Base-by-base conservation (phyloP, 192 early-diverging fungal species). In the Chytriomyces hyalinus region DNA sequence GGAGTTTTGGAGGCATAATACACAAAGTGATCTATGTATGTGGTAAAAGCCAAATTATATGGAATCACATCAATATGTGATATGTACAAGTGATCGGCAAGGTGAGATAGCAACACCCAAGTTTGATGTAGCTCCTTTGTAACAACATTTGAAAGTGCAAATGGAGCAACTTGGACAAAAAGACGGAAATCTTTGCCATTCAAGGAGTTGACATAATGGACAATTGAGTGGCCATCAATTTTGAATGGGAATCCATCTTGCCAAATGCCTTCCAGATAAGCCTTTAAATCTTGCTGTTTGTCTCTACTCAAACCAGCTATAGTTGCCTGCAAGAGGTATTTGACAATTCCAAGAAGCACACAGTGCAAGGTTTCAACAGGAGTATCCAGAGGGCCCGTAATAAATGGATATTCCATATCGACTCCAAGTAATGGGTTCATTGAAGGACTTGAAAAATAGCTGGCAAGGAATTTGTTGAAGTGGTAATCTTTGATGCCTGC, bases 161-260 rank as follows among this genome's bases (percentile, higher is more conserved):
- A 71, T 57, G 69, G 69, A 22, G 69, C 51, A 51, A 59, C 15
- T 45, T 71, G 69, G 3, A 71, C 69, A 13, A 51, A 71, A 5
- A 26, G 5, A 4, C 57, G 2, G 50, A 57, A 60, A 11, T 57
- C 69, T 43, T 71, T 71, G 13, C 69, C 69, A 60, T 59, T 60
- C 17, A 50, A 11, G n/a, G 69, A 70, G 13, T 53, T 53, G 46
- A 57, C 4, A 60, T 60, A 71, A 8, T 71, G 69, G 1, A 67
- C 65, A 4, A 46, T 46, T 4, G 36, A 2, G 17, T 49, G 47
- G 13, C 65, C 44, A 5, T 67, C 3, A 10, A 67, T 26, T 26
- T 28, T 26, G 4, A 5, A 47, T 15, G 22, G 13, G 44, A 67
- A 47, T 36, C 44, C 47, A 13, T 46, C 7, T 46, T 67, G 65